Base-by-base conservation (phyloP, 2,329 filamentous ascomycete species). In the Plenodomus lindquistii region DNA sequence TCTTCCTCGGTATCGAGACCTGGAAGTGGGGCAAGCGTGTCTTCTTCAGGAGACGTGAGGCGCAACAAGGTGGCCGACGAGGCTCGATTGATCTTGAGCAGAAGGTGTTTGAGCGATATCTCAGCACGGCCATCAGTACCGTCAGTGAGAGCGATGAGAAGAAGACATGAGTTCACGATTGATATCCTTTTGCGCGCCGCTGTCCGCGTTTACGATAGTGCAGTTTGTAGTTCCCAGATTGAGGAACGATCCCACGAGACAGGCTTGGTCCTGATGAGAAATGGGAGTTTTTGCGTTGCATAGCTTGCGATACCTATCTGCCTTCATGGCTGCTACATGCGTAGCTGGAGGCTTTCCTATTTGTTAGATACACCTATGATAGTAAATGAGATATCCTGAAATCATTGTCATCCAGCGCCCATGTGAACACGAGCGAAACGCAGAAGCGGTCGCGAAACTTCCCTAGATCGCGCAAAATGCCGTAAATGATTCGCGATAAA, bases 21-120 rank as follows among this genome's bases (percentile, higher is more conserved):
- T 90, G 84, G 81, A 89, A 89, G 72, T 87, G 78, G 76, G 74
- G 61, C 15, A 90, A 89, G 75, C 74, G 86, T 1, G 67, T 67
- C 5, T 73, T 55, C 48, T 71, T 72, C 50, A 57, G 65, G 55
- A 55, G 48, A 39, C 52, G 41, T 31, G 66, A 63, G 31, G 52
- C 43, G 18, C 58, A 67, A 44, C 36, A 40, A 2, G 57, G 62
- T 7, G 54, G 51, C 22, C 52, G 66, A 37, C 57, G 62, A 39
- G 66, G 66, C 31, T 66, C 62, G 9, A 46, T 69, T 21, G 66
- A 69, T 44, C 42, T 69, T 11, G 66, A 69, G 59, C 50, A 60
- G 46, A 60, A 60, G 31, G 60, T 63, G 6, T 69, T 69, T 42
- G 66, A 66, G 51, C 59, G 64, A 40, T 69, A 67, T 43, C 64